Evolutionary conservation across 2,329 filamentous ascomycete genomes (phyloP), one percentile per base, ranked within the genome.

Genomic region (Xylariomycetidae sp.): DNA sequence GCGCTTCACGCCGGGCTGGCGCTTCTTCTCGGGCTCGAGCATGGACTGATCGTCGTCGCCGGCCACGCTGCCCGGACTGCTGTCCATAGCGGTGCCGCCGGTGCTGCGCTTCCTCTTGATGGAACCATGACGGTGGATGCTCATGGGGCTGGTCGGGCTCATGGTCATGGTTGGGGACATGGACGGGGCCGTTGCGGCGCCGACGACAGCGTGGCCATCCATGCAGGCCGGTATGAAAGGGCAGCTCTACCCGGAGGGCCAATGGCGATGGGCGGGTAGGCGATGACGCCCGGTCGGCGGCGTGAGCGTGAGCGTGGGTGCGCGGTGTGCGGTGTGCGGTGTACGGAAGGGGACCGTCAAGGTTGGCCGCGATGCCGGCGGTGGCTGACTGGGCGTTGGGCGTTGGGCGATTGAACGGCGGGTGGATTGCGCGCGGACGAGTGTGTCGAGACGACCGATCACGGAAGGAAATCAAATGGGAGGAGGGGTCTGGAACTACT

Each of bases 1-100:
- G 50, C 85, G 72, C 65, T 90, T 87, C 30, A 82, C 79, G 34
- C 78, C 78, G 17, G 79, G 78, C 46, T 80, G 75, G 40, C 77
- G 70, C 58, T 76, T 77, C 60, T 74, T 75, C 49, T 79, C 74
- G 29, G 67, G 59, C 32, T 73, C 68, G 30, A 65, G 62, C 31
- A 65, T 57, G 35, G 77, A 68, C 18, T 77, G 74, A 38, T 78
- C 76, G 37, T 77, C 67, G 36, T 71, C 71, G 37, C 68, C 69
- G 31, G 68, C 64, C 49, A 40, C 52, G 42, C 74, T 80, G 17
- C 69, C 74, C 4, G 76, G 76, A 44, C 76, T 80, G 54, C 75
- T 80, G 38, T 79, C 76, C 40, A 74, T 60, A 32, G 60, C 53
- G 2, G 73, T 59, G 31, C 60, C 55, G 4, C 54, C 60, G 36